Conservation (phyloP, 257 asterid species). For the Cordia subcordata region DNA sequence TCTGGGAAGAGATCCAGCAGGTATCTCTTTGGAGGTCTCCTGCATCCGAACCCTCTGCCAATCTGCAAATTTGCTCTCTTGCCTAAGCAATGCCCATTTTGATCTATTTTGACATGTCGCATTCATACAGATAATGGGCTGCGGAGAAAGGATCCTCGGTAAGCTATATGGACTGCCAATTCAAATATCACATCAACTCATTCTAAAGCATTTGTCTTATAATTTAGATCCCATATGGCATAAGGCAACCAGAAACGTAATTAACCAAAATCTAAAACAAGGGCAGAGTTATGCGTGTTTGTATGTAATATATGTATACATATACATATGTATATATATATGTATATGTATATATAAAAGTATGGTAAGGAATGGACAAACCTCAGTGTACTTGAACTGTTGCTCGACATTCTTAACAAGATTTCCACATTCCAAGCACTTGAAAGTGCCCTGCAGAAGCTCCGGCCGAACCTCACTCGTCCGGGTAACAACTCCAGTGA, state of each 20-base stretch:
- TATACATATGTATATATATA: too few species aligned
- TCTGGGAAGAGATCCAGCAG: slow-evolving; percentile 96
- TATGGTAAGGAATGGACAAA: slow-evolving; percentile 11
- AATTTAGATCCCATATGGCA: too few species aligned
- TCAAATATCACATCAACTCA: background rate
- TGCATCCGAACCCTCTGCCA: slow-evolving; percentile 99
- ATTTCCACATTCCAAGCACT: slow-evolving; percentile 87
- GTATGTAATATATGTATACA: too few species aligned
- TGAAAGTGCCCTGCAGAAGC: slow-evolving; percentile 83
- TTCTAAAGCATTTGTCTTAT: too few species aligned
- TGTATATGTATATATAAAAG: too few species aligned
- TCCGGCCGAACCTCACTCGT: slow-evolving; percentile 97
- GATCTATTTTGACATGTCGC: slow-evolving; percentile 82
- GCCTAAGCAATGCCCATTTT: slow-evolving; percentile 92
- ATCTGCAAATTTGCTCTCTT: slow-evolving; percentile 96
- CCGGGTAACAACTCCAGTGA: slow-evolving; percentile 92
- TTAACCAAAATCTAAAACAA: too few species aligned
- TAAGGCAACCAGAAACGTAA: too few species aligned
- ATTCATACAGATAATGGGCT: slow-evolving; percentile 92
- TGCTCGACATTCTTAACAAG: slow-evolving; percentile 76
- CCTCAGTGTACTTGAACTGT: slow-evolving; percentile 97
- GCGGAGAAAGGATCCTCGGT: slow-evolving; percentile 19
- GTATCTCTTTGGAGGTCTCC: slow-evolving; percentile 94
- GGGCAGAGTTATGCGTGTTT: too few species aligned
- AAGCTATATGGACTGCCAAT: background rate